Evolutionary conservation across 176 grass and related monocot species (phyloP).

Genomic region (Oryza brachyantha): DNA sequence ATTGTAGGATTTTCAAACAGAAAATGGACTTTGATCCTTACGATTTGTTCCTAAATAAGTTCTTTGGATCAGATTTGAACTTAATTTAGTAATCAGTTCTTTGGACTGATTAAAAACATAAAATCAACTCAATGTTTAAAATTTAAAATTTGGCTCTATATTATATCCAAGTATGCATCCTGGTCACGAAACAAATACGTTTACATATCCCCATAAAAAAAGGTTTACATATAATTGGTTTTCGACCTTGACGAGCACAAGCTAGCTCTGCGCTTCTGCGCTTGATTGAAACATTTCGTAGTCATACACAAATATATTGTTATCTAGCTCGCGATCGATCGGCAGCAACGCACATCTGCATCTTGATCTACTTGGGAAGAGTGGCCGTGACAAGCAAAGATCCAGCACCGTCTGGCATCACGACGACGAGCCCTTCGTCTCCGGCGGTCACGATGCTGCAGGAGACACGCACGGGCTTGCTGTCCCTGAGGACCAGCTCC

Average conservation of each 20-base stretch:
- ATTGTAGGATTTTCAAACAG: no score
- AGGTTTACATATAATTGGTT: background rate
- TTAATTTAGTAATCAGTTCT: no score
- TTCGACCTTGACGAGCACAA: background rate
- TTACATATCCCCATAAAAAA: background rate
- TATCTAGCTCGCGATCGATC: background rate
- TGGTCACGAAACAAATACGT: background rate
- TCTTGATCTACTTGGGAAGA: conserved; percentile 21
- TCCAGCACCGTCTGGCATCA: conserved; percentile 40
- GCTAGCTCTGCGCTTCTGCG: background rate
- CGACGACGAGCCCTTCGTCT: conserved; percentile 49
- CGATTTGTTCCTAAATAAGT: no score
- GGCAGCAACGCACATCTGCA: background rate
- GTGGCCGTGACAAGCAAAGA: conserved; percentile 39
- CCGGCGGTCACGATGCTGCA: conserved; percentile 27
- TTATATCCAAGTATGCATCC: no score
- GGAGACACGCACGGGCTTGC: conserved; percentile 60
- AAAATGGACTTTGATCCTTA: no score
- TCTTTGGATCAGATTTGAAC: no score
- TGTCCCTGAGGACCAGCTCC: conserved; percentile 45
- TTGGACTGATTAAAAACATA: no score
- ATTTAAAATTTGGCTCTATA: no score
- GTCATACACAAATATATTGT: background rate
- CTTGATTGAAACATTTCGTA: background rate
- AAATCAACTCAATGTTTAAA: no score